Percentiles rank a stretch among this genome's conserved stretches.
phyloP scores from a whole-genome alignment of 257 asterid genomes.

The Perilla frutescens region DNA sequence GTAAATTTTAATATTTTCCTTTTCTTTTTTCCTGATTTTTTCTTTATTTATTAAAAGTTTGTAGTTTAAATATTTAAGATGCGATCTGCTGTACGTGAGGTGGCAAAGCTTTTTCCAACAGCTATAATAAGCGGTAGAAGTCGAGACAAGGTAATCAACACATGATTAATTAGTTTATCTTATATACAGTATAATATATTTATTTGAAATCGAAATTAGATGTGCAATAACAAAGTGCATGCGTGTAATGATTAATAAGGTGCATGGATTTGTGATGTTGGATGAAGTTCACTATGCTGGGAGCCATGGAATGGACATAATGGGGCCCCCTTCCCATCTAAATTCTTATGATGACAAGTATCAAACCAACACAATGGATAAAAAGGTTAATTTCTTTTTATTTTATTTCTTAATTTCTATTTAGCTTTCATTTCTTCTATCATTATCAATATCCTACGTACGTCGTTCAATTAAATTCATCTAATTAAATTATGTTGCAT shows the following conservation, averaged over 20 bases:
- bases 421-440: neutral
- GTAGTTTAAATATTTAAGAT: slow-evolving; percentile 49
- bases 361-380: slow-evolving; percentile 52
- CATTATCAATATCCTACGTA: too few relatives aligned
- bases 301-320: slow-evolving; percentile 96
- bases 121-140: slow-evolving; percentile 89
- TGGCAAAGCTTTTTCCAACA: slow-evolving; percentile 72
- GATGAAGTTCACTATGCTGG: slow-evolving; percentile 92
- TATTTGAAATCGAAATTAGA: neutral
- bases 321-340: slow-evolving; percentile 59
- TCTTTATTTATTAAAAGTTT: neutral
- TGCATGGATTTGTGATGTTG: slow-evolving; percentile 71
- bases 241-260: slow-evolving; percentile 50
- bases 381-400: slow-evolving; percentile 31
- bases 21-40: neutral
- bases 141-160: slow-evolving; percentile 64
- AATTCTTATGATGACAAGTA: slow-evolving; percentile 55
- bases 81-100: slow-evolving; percentile 71
- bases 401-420: neutral
- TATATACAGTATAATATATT: too few relatives aligned
- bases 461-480: too few relatives aligned
- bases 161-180: neutral
- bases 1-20: slow-evolving; percentile 37
- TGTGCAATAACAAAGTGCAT: neutral
- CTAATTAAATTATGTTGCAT: too few relatives aligned